Base-by-base conservation (phyloP, 2,329 filamentous ascomycete species). In the Pseudogymnoascus sp. region DNA sequence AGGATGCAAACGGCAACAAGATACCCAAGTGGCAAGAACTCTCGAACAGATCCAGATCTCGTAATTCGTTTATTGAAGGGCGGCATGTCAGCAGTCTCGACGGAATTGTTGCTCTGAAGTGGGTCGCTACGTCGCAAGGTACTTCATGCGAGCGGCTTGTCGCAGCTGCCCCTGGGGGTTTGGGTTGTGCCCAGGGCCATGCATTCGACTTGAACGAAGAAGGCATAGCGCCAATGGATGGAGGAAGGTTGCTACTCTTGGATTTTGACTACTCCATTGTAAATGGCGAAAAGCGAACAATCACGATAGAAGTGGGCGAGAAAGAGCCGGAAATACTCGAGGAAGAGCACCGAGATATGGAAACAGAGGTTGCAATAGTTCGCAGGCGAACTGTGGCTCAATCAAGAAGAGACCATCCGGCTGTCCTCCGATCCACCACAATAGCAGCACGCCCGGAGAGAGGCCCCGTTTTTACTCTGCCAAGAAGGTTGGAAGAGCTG, bases 311-410 rank as follows among this genome's bases (percentile, higher is more conserved):
- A 69, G 84, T 93, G 25, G 90, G 90, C 9, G 84, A 85, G 33
- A 81, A 81, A 22, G 79, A 86, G 57, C 84, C 89, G 0, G 88
- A 91, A 70, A 75, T 84, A 0, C 75, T 94, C 15, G 83, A 87
- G 66, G 90, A 93, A 70, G 87, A 90, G 68, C 81, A 82, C 64
- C 83, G 87, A 20, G 89, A 90, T 67, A 77, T 93, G 62, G 89
- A 87, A 61, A 84, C 86, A 1, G 89, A 92, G 71, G 89, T 94
- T 18, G 90, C 89, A 64, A 84, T 93, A 67, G 88, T 90, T 58
- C 82, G 89, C 66, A 81, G 88, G 64, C 80, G 89, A 65, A 92
- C 89, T 2, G 86, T 89, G 14, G 81, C 87, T 36, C 84, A 86
- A 68, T 81, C 80, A 59, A 65, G 80, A 78, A 73, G 75, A 62